Conservation (phyloP, 108 stramenopile genomes). For the Stephanodiscus minutulus region DNA sequence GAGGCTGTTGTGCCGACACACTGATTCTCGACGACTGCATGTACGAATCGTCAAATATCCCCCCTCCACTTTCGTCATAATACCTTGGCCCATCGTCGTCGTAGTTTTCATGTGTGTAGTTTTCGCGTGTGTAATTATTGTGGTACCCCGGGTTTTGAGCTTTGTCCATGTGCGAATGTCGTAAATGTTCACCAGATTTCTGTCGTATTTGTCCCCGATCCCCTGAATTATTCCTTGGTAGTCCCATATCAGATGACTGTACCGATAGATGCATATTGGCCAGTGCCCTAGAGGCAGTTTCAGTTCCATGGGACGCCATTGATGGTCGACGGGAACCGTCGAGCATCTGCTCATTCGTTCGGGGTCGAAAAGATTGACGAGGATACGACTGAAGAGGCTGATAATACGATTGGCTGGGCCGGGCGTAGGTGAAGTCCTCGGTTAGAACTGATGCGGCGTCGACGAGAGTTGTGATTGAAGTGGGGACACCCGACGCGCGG, state of each 20-base stretch:
- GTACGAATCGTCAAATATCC: conserved; percentile 9
- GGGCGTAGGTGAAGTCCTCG: neutral
- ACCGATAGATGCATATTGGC: neutral
- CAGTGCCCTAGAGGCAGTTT: neutral
- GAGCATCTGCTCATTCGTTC: neutral
- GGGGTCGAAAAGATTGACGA: conserved; percentile 4
- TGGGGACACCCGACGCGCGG: neutral
- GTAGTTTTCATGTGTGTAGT: neutral
- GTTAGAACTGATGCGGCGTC: neutral
- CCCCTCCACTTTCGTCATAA: neutral
- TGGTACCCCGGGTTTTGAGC: neutral
- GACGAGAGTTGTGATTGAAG: neutral
- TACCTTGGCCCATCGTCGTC: neutral
- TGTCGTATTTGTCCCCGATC: no score
- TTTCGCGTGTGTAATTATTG: neutral
- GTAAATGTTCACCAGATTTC: neutral
- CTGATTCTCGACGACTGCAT: neutral
- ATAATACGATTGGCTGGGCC: neutral
- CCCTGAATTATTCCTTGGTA: no score
- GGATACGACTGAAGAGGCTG: neutral
- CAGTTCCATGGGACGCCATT: neutral
- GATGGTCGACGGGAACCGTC: neutral
- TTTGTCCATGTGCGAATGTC: neutral
- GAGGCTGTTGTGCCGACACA: neutral
- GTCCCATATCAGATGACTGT: neutral